Conservation (phyloP, 805 yeast species). For the Yamadazyma tumulicola region DNA sequence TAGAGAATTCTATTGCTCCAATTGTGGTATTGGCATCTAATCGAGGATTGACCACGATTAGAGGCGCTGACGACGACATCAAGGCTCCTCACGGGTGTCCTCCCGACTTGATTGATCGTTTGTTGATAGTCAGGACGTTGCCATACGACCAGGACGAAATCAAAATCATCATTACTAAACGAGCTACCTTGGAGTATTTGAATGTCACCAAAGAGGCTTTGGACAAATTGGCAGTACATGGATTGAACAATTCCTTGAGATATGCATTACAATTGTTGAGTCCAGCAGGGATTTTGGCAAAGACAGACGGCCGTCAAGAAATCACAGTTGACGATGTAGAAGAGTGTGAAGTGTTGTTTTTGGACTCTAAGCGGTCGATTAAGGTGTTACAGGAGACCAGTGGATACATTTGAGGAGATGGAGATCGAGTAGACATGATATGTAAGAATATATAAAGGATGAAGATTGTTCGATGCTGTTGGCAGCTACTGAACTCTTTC, state of each 20-base stretch:
- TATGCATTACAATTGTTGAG: constrained; percentile 88
- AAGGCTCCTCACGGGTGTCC: constrained; percentile 96
- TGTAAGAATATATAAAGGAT: not conserved
- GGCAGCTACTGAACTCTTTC: no score
- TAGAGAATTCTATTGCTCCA: constrained; percentile 90
- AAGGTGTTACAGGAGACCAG: constrained; percentile 53
- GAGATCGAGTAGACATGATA: not conserved
- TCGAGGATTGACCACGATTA: constrained; percentile 86
- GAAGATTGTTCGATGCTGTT: not conserved
- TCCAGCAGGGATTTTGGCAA: constrained; percentile 83
- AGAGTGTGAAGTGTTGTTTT: constrained; percentile 76
- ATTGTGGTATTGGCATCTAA: constrained; percentile 94
- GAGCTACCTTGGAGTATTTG: constrained; percentile 75
- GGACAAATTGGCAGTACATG: constrained; percentile 68
- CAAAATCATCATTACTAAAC: constrained; percentile 71
- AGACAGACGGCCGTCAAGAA: constrained; percentile 67
- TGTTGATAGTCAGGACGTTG: constrained; percentile 86
- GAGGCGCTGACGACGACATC: constrained; percentile 82
- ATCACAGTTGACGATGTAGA: constrained; percentile 69
- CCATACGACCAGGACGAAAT: constrained; percentile 87
- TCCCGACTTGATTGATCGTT: constrained; percentile 86
- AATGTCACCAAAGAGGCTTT: constrained; percentile 67
- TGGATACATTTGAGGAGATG: constrained; percentile 33
- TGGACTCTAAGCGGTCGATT: constrained; percentile 81
- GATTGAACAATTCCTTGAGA: constrained; percentile 76